Evolutionary conservation across 169 alveolate genomes (phyloP).

Genomic region (Hepatocystis sp.): DNA sequence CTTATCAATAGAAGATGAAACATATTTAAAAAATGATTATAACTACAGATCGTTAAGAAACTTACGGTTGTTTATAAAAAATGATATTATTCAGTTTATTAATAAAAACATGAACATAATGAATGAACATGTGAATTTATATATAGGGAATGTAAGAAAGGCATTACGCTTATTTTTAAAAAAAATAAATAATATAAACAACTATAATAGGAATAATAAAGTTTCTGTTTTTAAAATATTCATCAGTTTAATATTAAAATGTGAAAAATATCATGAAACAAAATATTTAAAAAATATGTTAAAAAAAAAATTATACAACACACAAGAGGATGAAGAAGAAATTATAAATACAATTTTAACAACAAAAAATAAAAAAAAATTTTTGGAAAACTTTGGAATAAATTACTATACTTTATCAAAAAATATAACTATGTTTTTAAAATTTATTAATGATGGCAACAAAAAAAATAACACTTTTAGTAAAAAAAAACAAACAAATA

Average conservation of each 20-base stretch:
- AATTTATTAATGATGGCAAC: background rate
- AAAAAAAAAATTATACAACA: background rate
- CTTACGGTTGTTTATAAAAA: slow-evolving; percentile 29
- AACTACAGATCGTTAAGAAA: slow-evolving; percentile 11
- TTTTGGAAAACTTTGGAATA: slow-evolving; percentile 34
- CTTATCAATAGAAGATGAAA: background rate
- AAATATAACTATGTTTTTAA: slow-evolving; percentile 15
- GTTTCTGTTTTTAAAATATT: slow-evolving; percentile 27
- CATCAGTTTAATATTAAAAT: slow-evolving; percentile 15
- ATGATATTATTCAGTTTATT: slow-evolving; percentile 61
- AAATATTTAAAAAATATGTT: slow-evolving; percentile 23
- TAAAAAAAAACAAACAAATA: background rate
- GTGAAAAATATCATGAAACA: slow-evolving; percentile 14
- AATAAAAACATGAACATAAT: slow-evolving; percentile 16
- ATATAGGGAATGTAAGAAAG: slow-evolving; percentile 28
- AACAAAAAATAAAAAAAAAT: slow-evolving; percentile 17
- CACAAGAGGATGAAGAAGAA: background rate
- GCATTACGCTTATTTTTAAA: background rate
- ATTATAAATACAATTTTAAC: slow-evolving; percentile 9
- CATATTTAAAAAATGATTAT: background rate
- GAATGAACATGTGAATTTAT: slow-evolving; percentile 4
- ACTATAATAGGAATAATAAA: background rate
- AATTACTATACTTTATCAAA: slow-evolving; percentile 1
- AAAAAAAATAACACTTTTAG: background rate
- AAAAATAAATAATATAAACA: background rate